These are phyloP conservation scores for Trichoderma parareesei DNA, from an alignment of 495 filamentous ascomycete genomes.

Conservation along the genomic window DNA sequence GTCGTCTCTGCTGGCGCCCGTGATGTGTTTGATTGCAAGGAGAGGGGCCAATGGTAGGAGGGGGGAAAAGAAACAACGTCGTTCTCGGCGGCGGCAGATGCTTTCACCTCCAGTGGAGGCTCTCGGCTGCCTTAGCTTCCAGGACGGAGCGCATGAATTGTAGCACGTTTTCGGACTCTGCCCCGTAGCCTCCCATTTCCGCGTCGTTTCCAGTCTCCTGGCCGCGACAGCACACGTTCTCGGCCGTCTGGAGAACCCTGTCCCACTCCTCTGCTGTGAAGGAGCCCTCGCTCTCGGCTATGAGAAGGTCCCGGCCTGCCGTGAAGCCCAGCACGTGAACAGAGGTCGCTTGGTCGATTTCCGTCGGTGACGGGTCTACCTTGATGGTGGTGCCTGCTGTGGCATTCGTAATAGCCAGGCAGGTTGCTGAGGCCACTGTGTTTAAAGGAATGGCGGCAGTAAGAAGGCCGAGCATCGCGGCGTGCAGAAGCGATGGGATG, in stretches of 20 bases:
- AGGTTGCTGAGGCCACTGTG: slow-evolving; percentile 56
- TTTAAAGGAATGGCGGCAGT: slow-evolving; percentile 68
- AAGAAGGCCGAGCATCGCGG: slow-evolving; percentile 62
- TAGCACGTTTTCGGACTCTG: slow-evolving; percentile 38
- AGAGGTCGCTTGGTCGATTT: slow-evolving; percentile 52
- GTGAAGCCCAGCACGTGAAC: slow-evolving; percentile 74
- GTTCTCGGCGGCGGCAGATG: background rate
- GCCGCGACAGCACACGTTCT: slow-evolving; percentile 48
- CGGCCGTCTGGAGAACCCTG: slow-evolving; percentile 53
- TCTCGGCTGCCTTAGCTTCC: slow-evolving; percentile 47
- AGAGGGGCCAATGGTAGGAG: background rate
- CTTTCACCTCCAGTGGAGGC: slow-evolving; percentile 53
- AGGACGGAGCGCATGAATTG: slow-evolving; percentile 57
- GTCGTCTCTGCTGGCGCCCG: slow-evolving; percentile 1
- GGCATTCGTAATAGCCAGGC: slow-evolving; percentile 51
- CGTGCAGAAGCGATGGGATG: slow-evolving; percentile 68
- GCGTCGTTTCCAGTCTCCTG: slow-evolving; percentile 39
- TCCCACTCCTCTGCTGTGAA: slow-evolving; percentile 78
- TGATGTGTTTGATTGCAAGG: background rate
- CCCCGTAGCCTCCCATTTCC: slow-evolving; percentile 33
- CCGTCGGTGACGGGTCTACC: slow-evolving; percentile 45
- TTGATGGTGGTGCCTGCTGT: slow-evolving; percentile 29
- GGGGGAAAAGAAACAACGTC: background rate
- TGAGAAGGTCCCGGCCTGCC: slow-evolving; percentile 60
- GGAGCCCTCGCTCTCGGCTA: slow-evolving; percentile 72